A percentile compares a stretch with the other conserved stretches of the same genome.
Conservation (phyloP, 2,329 filamentous ascomycete species). For the Fusarium setosum region DNA sequence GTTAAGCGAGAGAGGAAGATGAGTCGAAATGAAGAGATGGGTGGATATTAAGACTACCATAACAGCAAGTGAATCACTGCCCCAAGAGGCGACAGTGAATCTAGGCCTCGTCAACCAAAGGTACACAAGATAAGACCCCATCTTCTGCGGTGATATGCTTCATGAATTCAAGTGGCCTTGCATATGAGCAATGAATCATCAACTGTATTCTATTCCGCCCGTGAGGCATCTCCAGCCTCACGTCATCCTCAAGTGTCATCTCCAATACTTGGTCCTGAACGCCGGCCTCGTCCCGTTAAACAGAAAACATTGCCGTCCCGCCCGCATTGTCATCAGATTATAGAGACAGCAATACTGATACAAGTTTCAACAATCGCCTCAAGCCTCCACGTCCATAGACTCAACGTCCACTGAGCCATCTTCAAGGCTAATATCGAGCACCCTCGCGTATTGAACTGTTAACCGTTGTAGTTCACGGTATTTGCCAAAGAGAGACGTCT, state of each 20-base stretch:
- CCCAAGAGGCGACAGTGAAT: constrained; percentile 23
- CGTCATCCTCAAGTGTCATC: constrained; percentile 16
- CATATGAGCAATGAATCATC: constrained; percentile 27
- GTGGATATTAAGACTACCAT: too few species aligned
- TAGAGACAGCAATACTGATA: constrained; percentile 31
- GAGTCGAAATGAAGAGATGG: too few species aligned
- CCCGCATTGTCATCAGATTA: background rate
- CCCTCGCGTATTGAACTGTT: constrained; percentile 92
- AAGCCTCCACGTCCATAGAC: constrained; percentile 56
- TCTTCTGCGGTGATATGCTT: background rate
- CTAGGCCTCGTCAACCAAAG: constrained; percentile 18
- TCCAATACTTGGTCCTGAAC: constrained; percentile 29
- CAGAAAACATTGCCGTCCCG: constrained; percentile 15
- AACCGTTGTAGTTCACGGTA: constrained; percentile 93
- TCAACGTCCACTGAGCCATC: constrained; percentile 57
- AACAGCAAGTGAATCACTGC: background rate
- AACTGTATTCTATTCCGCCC: constrained; percentile 29
- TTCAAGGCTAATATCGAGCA: constrained; percentile 73
- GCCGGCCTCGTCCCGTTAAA: constrained; percentile 25
- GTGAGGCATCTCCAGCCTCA: constrained; percentile 5
- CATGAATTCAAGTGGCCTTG: constrained; percentile 15
- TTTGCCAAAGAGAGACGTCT: constrained; percentile 79
- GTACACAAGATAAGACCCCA: background rate
- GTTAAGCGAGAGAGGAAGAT: too few species aligned
- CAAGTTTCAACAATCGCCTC: constrained; percentile 25